Percentiles rank a stretch among this genome's conserved stretches.
Evolutionary conservation across 805 yeast genomes (phyloP).

Genomic region (Vanderwaltozyma tropicalis): DNA sequence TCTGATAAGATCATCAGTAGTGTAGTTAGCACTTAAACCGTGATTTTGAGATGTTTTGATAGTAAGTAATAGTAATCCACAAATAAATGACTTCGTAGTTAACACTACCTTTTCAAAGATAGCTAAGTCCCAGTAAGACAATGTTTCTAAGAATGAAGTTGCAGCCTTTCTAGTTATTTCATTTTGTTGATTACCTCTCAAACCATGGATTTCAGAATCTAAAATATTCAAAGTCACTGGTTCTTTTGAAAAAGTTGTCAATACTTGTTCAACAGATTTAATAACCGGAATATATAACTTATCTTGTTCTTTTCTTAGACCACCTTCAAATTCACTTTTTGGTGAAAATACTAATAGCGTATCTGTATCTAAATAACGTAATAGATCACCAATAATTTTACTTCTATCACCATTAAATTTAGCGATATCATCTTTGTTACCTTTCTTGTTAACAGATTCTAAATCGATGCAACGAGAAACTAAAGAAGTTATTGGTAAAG

Average conservation of each 20-base stretch:
- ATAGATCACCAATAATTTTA: conserved; percentile 46
- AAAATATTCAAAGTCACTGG: conserved; percentile 42
- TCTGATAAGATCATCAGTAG: conserved; percentile 62
- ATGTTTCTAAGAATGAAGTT: conserved; percentile 46
- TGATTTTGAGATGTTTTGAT: conserved; percentile 20
- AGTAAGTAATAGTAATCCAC: conserved; percentile 62
- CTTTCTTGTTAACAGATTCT: conserved; percentile 30
- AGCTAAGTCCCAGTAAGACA: conserved; percentile 69
- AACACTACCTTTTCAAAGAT: conserved; percentile 86
- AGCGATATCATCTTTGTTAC: conserved; percentile 39
- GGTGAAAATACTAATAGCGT: conserved; percentile 85
- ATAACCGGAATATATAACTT: conserved; percentile 68
- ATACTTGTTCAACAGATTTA: conserved; percentile 48
- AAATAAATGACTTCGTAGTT: conserved; percentile 74
- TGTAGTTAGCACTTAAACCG: conserved; percentile 23
- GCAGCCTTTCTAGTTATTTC: conserved; percentile 52
- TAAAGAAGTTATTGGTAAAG: conserved; percentile 76
- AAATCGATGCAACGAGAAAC: conserved; percentile 83
- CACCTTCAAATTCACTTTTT: conserved; percentile 68
- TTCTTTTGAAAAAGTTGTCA: conserved; percentile 27
- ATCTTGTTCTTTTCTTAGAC: conserved; percentile 69
- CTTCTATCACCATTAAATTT: conserved; percentile 51
- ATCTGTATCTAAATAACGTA: conserved; percentile 89
- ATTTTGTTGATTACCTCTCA: conserved; percentile 70
- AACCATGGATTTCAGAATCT: conserved; percentile 74